phyloP scores from a whole-genome alignment of 768 basidiomycete species.

The Tylopilus sp. region DNA sequence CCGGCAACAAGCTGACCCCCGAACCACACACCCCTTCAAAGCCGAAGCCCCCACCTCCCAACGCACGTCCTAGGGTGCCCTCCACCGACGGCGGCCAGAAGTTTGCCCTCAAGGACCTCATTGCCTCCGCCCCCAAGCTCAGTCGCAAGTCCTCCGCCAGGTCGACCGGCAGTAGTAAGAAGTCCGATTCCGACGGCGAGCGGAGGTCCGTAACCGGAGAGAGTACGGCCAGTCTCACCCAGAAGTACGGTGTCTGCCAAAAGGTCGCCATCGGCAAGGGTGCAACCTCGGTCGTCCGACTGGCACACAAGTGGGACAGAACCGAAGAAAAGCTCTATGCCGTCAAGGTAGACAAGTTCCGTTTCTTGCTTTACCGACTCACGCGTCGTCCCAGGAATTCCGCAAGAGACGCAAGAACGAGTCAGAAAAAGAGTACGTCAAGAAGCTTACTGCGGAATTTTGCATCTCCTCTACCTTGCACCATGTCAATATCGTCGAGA shows the following conservation, averaged over 20 bases:
- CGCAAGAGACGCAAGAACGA: constrained; percentile 97
- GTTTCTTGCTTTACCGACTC: background rate
- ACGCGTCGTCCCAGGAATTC: constrained; percentile 63
- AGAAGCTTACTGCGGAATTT: constrained; percentile 99
- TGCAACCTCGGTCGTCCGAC: constrained; percentile 93
- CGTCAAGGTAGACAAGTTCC: constrained; percentile 69
- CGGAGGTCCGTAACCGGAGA: constrained; percentile 46
- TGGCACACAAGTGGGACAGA: constrained; percentile 99
- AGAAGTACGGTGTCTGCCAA: constrained; percentile 98
- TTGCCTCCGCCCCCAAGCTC: constrained; percentile 72
- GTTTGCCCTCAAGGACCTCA: constrained; percentile 82
- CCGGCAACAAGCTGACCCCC: constrained; percentile 34
- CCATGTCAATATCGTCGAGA: constrained; percentile 95
- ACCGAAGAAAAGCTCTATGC: constrained; percentile 96
- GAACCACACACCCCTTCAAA: constrained; percentile 27
- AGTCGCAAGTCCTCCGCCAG: constrained; percentile 67
- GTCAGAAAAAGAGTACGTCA: constrained; percentile 98
- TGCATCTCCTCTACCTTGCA: constrained; percentile 96
- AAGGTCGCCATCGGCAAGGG: constrained; percentile 97
- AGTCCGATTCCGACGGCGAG: constrained; percentile 63
- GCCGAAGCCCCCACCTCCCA: constrained; percentile 19
- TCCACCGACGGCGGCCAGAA: constrained; percentile 63
- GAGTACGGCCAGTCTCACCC: constrained; percentile 55
- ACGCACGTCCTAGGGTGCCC: constrained; percentile 35
- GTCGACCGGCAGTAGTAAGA: constrained; percentile 59